Evolutionary conservation across 176 grass and related monocot species (phyloP), one percentile per base, ranked within the genome.

Genomic region (Eleusine coracana): DNA sequence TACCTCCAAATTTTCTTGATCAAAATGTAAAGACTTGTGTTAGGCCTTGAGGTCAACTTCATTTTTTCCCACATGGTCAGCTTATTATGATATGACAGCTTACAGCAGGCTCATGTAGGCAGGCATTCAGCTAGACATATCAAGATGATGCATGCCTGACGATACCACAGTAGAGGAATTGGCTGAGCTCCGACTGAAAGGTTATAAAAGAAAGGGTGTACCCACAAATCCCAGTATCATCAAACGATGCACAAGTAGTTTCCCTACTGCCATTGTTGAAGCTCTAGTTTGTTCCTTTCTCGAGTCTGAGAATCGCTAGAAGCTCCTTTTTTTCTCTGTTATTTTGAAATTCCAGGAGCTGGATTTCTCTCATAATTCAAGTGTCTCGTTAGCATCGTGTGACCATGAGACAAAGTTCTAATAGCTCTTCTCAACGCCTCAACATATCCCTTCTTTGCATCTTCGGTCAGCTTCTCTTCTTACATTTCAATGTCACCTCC

Each of bases 391-490:
- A 56, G 50, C 67, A 44, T 36, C 46, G 65, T 41, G 81, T 66
- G 60, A 25, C 62, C 23, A 77, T 77, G 82, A 84, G 50, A 77
- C 38, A 60, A 3, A 77, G 25, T 70, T 42, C 64, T 48, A 66
- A 25, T 60, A 25, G 7, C n/a, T 60, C 58, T 10, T 1, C 49
- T 0, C 50, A 84, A 44, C 82, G 31, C 37, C 25, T 7, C 28
- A 69, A 77, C 50, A 45, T 84, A 16, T 84, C 64, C 1, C 25
- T 77, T 13, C 70, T 84, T 12, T 39, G 38, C 12, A 36, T 77
- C 45, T 84, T 84, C 50, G 82, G 82, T 84, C 25, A 52, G 82
- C 50, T 28, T 68, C 23, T 59, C 34, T 73, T 46, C 82, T 29
- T 27, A 60, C 18, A 40, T 70, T 11, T 60, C n/a, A 60, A 3